Evolutionary conservation across 2,329 filamentous ascomycete species (phyloP).

Genomic region (Diaporthe citri): DNA sequence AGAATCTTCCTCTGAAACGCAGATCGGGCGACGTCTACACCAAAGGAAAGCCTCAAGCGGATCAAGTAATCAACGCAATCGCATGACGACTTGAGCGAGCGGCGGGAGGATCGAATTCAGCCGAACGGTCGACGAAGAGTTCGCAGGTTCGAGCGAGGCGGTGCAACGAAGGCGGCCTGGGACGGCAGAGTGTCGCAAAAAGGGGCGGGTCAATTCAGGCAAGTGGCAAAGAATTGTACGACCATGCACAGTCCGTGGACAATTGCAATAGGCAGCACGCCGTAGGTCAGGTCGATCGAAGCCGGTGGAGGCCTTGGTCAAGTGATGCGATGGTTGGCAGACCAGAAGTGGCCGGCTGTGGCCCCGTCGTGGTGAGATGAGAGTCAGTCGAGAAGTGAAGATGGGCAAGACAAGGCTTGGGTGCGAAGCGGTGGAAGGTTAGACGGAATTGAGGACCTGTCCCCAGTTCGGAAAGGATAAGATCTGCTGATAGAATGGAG

Average conservation of each 20-base stretch:
- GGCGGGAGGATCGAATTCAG: conserved; percentile 1
- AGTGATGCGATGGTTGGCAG: conserved; percentile 9
- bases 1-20: conserved; percentile 4
- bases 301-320: conserved; percentile 2
- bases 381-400: conserved; percentile 25
- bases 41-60: conserved; percentile 35
- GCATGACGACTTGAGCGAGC: conserved; percentile 36
- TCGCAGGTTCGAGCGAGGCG: conserved; percentile 1
- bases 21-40: conserved; percentile 23
- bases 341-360: background rate
- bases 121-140: conserved; percentile 15
- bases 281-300: conserved; percentile 1
- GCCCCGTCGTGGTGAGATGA: background rate
- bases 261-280: background rate
- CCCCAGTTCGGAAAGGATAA: conserved; percentile 39
- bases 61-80: conserved; percentile 34
- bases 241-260: conserved; percentile 1
- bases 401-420: conserved; percentile 11
- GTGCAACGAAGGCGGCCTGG: conserved; percentile 17
- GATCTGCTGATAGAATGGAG: conserved; percentile 39
- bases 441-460: conserved; percentile 40
- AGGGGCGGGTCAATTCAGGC: background rate
- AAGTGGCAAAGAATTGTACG: conserved; percentile 30
- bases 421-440: conserved; percentile 26
- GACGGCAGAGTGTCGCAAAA: conserved; percentile 9